A percentile compares a stretch with the other conserved stretches of the same genome.
Conservation (phyloP, 2,329 filamentous ascomycete genomes). For the Fusarium albosuccineum region DNA sequence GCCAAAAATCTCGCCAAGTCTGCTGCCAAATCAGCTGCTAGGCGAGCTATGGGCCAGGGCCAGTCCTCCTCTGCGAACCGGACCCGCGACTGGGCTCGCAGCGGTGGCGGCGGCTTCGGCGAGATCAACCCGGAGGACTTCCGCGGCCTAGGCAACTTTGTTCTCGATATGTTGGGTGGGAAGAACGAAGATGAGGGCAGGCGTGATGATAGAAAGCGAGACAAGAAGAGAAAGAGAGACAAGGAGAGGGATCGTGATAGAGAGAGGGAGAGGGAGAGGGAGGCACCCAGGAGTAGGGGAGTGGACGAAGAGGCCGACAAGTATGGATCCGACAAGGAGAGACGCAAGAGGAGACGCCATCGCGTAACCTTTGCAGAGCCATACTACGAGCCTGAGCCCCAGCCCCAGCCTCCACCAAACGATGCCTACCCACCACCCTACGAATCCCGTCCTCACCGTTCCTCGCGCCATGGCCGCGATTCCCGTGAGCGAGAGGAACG, state of each 20-base stretch:
- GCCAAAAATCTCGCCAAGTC: conserved; percentile 43
- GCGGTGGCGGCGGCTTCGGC: conserved; percentile 19
- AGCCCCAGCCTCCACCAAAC: not conserved
- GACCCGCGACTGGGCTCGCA: conserved; percentile 21
- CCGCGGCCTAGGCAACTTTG: conserved; percentile 39
- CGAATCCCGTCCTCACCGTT: conserved; percentile 7
- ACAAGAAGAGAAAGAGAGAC: conserved; percentile 36
- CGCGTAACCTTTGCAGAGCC: conserved; percentile 45
- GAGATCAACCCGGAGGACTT: conserved; percentile 43
- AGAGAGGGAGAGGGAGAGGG: conserved; percentile 26
- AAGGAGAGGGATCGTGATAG: conserved; percentile 33
- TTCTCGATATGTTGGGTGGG: conserved; percentile 39
- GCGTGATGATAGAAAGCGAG: conserved; percentile 25
- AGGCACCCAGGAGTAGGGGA: conserved; percentile 17
- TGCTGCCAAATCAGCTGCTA: conserved; percentile 43
- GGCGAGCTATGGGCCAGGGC: conserved; percentile 40
- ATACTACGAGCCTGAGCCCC: conserved; percentile 29
- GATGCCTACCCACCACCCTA: conserved; percentile 33
- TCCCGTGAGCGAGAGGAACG: conserved; percentile 19
- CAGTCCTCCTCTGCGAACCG: conserved; percentile 25
- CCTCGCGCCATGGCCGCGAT: not conserved
- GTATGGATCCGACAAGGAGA: conserved; percentile 36
- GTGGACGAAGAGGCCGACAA: conserved; percentile 24
- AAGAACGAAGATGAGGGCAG: conserved; percentile 23
- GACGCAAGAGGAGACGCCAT: conserved; percentile 36